A percentile compares a stretch with the other conserved stretches of the same genome.
phyloP scores from a whole-genome alignment of 768 basidiomycete species.

The Lactifluus volemus region DNA sequence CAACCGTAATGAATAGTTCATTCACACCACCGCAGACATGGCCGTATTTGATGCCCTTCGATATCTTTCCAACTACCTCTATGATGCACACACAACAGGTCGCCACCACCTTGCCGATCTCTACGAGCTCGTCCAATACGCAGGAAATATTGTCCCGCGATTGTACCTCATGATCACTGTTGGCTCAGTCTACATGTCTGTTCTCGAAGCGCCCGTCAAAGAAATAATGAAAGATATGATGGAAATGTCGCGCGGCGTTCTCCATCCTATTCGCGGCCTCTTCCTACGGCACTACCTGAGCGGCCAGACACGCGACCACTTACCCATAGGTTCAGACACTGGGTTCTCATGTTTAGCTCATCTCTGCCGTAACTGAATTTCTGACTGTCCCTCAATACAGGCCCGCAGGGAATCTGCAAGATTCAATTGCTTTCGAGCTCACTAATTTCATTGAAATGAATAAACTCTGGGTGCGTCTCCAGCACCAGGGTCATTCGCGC shows the following conservation, averaged over 20 bases:
- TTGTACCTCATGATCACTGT: slow-evolving; percentile 99
- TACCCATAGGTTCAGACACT: slow-evolving; percentile 78
- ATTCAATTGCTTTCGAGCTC: slow-evolving; percentile 91
- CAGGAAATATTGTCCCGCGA: slow-evolving; percentile 90
- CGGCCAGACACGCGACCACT: slow-evolving; percentile 90
- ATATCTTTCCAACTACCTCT: slow-evolving; percentile 92
- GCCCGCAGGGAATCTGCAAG: slow-evolving; percentile 82
- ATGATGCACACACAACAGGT: slow-evolving; percentile 86
- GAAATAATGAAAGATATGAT: slow-evolving; percentile 99
- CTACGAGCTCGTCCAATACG: slow-evolving; percentile 99
- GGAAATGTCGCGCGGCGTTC: slow-evolving; percentile 97
- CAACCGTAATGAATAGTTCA: background rate
- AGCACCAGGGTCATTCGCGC: slow-evolving; percentile 94
- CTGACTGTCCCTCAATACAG: slow-evolving; percentile 32
- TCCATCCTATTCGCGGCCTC: slow-evolving; percentile 93
- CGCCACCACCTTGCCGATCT: slow-evolving; percentile 96
- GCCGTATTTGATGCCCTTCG: slow-evolving; percentile 95
- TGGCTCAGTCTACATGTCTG: slow-evolving; percentile 98
- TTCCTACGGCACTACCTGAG: slow-evolving; percentile 95
- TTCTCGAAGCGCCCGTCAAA: slow-evolving; percentile 93
- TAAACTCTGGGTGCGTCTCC: slow-evolving; percentile 97
- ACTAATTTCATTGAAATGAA: slow-evolving; percentile 99
- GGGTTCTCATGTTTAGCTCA: slow-evolving; percentile 46
- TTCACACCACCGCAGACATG: slow-evolving; percentile 60
- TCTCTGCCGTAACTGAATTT: background rate